Evolutionary conservation across 2,329 filamentous ascomycete genomes (phyloP), one percentile per base, ranked within the genome.

Genomic region (Fusarium lateritium): DNA sequence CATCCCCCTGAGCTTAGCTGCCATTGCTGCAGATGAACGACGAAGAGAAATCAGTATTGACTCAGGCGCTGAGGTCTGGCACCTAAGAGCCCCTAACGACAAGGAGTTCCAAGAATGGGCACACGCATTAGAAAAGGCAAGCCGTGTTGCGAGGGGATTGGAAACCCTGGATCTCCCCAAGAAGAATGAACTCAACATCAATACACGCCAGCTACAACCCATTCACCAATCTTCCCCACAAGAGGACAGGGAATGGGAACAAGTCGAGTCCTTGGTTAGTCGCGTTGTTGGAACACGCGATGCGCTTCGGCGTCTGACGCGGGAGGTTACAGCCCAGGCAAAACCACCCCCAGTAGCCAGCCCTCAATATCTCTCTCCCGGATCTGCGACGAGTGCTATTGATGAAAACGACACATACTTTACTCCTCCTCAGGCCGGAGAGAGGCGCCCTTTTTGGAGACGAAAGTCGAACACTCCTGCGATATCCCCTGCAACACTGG

Each of bases 51-150:
- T 99, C 54, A 97, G 92, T 42, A 96, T 99, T 59, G 96, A 99
- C 78, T 98, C 96, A 0, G 96, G 96, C 2, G 94, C 96, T 4
- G 96, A 99, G 79, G 90, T 99, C 26, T 99, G 96, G 96, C 96
- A 98, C 81, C 84, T 99, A 31, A 91, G 91, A 74, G 94, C 96
- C 5, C 88, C 87, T 50, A 97, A 93, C 72, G 88, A 89, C 50
- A 92, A 91, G 69, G 95, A 98, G 66, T 99, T 98, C 76, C 86
- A 88, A 46, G 91, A 92, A 19, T 99, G 96, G 96, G 94, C 91
- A 47, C 86, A 87, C 46, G 95, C 94, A 1, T 83, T 99, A 51
- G 94, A 98, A 79, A 91, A 88, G 69, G 94, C 95, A 6, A 92
- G 93, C 66, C 87, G 91, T 62, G 83, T 88, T 63, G 86, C 89